phyloP scores from a whole-genome alignment of 225 moss, liverwort and hornwort genomes.

The Climacium dendroides region DNA sequence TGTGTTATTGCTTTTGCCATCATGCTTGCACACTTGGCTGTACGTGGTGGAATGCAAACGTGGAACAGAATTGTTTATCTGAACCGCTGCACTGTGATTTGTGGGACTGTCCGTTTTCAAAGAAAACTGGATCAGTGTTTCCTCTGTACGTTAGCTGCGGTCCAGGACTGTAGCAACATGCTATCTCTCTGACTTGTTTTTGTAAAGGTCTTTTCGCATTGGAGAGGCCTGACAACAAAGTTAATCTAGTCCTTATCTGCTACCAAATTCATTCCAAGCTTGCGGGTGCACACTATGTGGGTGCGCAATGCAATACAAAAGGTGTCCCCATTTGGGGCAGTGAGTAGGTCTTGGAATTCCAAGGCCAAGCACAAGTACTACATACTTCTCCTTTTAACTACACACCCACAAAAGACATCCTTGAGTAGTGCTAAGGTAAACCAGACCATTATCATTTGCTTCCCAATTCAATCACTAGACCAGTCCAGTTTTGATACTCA shows the following conservation, averaged over 20 bases:
- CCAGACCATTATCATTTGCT: too few species aligned
- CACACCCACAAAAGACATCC: too few species aligned
- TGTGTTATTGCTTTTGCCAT: background rate
- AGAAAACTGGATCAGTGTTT: too few species aligned
- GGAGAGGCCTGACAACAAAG: background rate
- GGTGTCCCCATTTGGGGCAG: background rate
- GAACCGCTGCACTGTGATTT: background rate
- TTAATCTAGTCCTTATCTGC: background rate
- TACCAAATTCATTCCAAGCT: background rate
- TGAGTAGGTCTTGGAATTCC: background rate
- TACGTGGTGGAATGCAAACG: background rate
- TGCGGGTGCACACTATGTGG: background rate
- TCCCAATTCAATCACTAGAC: too few species aligned
- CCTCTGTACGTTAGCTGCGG: background rate
- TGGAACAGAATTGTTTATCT: background rate
- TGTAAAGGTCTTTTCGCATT: background rate
- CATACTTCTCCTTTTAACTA: background rate
- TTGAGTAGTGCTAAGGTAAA: too few species aligned
- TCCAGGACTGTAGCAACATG: background rate
- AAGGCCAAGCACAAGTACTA: rapidly evolving
- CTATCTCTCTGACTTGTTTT: background rate
- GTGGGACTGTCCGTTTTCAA: too few species aligned
- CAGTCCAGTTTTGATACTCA: too few species aligned
- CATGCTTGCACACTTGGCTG: background rate
- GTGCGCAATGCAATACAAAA: background rate